phyloP scores from a whole-genome alignment of 2,329 filamentous ascomycete species.

The Ceratocystis destructans region DNA sequence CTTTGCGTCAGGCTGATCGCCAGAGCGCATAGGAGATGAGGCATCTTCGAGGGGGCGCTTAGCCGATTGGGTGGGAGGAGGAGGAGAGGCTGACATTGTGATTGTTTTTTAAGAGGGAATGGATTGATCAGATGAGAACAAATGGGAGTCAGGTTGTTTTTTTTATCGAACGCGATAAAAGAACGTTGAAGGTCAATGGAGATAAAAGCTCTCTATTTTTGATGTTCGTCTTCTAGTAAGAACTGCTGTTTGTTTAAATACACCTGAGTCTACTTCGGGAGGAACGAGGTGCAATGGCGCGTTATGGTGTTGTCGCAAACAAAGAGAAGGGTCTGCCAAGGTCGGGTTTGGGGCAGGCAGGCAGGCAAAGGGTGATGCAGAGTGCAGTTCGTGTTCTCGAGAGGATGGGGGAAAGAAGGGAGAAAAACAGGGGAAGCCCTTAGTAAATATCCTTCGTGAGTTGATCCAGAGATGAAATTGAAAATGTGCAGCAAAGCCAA shows the following conservation, averaged over 20 bases:
- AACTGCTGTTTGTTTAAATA: slow-evolving; percentile 14
- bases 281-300: slow-evolving; percentile 18
- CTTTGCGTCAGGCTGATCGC: slow-evolving; percentile 93
- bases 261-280: slow-evolving; percentile 13
- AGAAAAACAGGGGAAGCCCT: slow-evolving; percentile 9
- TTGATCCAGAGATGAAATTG: neutral
- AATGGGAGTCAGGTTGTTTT: neutral
- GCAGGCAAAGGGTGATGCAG: neutral
- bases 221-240: slow-evolving; percentile 8
- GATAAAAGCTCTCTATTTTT: slow-evolving; percentile 8
- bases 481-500: neutral
- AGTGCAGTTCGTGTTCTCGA: slow-evolving; percentile 15
- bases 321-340: neutral
- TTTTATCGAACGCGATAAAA: slow-evolving; percentile 1
- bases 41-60: slow-evolving; percentile 98
- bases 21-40: slow-evolving; percentile 81
- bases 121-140: neutral
- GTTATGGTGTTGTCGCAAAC: slow-evolving; percentile 7
- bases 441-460: slow-evolving; percentile 7
- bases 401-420: neutral
- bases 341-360: neutral
- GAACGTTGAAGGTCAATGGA: slow-evolving; percentile 9
- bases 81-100: slow-evolving; percentile 61
- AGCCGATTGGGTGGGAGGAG: slow-evolving; percentile 51
- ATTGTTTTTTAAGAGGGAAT: slow-evolving; percentile 22